Evolutionary conservation across 208 protist genomes (phyloP).

Genomic region (Acanthamoeba lenticulata): DNA sequence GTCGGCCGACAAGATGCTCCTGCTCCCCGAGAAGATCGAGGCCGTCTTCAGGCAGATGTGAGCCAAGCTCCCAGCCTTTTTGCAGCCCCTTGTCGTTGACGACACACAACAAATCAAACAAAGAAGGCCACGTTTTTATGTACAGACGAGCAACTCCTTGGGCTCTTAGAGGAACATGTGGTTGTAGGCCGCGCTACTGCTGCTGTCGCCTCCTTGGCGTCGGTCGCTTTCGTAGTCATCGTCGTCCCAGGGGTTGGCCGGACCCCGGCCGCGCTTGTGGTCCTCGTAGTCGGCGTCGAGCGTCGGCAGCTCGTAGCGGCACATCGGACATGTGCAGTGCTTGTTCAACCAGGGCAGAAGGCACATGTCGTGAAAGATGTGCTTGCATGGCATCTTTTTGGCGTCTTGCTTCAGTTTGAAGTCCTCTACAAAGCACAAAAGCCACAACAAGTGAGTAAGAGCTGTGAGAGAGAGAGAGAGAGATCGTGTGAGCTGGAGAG

Average conservation of each 20-base stretch:
- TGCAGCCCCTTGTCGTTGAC: too few species aligned
- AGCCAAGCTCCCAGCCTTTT: not conserved
- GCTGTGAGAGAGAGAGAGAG: not conserved
- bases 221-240: not conserved
- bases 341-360: slow-evolving; percentile 35
- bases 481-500: not conserved
- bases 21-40: not conserved
- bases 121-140: not conserved
- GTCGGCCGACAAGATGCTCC: not conserved
- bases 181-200: not conserved
- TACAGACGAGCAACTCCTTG: not conserved
- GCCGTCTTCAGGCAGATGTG: not conserved
- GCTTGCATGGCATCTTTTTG: slow-evolving; percentile 46
- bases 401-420: slow-evolving; percentile 41
- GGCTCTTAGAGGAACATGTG: not conserved
- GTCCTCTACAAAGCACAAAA: not conserved
- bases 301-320: slow-evolving; percentile 5
- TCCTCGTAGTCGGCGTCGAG: slow-evolving; percentile 38
- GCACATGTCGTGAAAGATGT: slow-evolving; percentile 35
- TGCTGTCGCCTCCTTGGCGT: not conserved
- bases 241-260: not conserved
- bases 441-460: not conserved
- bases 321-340: slow-evolving; percentile 20
- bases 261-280: not conserved
- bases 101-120: too few species aligned